These are phyloP conservation scores for Talaromyces proteolyticus DNA, from an alignment of 495 filamentous ascomycete species.

Conservation along the genomic window DNA sequence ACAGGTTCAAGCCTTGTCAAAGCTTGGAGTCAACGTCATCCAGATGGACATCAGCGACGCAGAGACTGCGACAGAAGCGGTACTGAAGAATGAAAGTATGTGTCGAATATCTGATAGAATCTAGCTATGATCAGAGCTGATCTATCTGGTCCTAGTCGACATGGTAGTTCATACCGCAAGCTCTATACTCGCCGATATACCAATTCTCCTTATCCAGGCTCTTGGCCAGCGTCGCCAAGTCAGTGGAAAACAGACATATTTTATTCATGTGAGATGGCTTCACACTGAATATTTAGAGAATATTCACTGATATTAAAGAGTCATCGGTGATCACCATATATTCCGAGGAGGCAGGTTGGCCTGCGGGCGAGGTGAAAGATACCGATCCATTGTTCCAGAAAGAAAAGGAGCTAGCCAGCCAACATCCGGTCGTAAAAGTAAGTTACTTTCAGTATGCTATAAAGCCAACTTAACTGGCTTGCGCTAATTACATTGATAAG, in stretches of 20 bases:
- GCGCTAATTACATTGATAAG: background rate
- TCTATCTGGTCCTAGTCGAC: constrained; percentile 6
- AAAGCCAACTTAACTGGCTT: background rate
- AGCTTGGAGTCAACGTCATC: constrained; percentile 18
- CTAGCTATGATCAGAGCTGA: too few species aligned
- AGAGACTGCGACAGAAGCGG: background rate
- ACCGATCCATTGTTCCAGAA: constrained; percentile 11
- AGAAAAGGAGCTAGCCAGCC: background rate
- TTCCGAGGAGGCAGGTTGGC: constrained; percentile 22
- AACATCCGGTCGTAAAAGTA: background rate
- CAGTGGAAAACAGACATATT: constrained; percentile 17
- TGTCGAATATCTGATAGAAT: too few species aligned
- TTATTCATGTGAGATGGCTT: constrained; percentile 23
- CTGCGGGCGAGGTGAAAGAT: constrained; percentile 21
- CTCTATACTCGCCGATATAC: constrained; percentile 15
- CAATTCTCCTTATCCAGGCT: constrained; percentile 18
- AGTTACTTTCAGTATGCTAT: background rate
- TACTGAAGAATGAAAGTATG: background rate
- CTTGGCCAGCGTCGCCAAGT: constrained; percentile 18
- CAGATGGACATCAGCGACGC: constrained; percentile 18
- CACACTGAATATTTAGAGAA: too few species aligned
- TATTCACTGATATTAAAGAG: constrained; percentile 7
- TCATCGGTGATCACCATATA: constrained; percentile 20
- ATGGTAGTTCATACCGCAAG: constrained; percentile 18
- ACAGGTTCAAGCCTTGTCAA: constrained; percentile 16